phyloP scores from a whole-genome alignment of 352 stramenopile genomes.

The Peronospora belbahrii region DNA sequence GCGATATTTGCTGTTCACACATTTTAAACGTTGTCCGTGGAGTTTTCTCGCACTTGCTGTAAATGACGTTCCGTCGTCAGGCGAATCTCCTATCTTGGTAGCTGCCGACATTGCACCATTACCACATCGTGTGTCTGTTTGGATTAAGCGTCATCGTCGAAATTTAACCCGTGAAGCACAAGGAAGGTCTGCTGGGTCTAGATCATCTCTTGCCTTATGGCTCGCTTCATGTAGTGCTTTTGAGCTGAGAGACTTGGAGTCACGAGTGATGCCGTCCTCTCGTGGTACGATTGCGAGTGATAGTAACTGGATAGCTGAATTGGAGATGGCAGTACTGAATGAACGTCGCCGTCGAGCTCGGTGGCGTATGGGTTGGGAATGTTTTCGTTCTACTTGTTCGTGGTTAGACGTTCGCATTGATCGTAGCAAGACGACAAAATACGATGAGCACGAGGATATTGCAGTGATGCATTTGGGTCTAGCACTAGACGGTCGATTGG shows the following conservation, averaged over 20 bases:
- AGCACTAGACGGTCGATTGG: conserved; percentile 55
- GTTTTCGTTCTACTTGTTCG: conserved; percentile 46
- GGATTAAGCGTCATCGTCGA: conserved; percentile 15
- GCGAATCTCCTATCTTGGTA: conserved; percentile 15
- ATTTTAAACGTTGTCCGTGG: conserved; percentile 49
- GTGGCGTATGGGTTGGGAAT: conserved; percentile 62
- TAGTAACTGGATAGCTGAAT: conserved; percentile 21
- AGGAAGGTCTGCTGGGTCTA: background rate
- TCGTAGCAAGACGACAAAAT: conserved; percentile 11
- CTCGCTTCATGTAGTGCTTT: conserved; percentile 29
- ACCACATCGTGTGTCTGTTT: conserved; percentile 19
- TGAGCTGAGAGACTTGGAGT: conserved; percentile 23
- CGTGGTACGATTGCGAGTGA: background rate
- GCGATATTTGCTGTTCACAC: conserved; percentile 49
- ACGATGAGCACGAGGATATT: conserved; percentile 8
- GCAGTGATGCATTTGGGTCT: conserved; percentile 36
- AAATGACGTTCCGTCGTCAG: conserved; percentile 5
- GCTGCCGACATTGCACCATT: conserved; percentile 11
- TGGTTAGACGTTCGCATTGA: conserved; percentile 45
- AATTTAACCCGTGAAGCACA: conserved; percentile 9
- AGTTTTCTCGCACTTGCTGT: conserved; percentile 47
- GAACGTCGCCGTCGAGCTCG: conserved; percentile 20
- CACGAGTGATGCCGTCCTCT: conserved; percentile 7
- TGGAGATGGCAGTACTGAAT: conserved; percentile 29
- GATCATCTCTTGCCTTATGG: conserved; percentile 14